A percentile compares a stretch with the other conserved stretches of the same genome.
Evolutionary conservation across 495 filamentous ascomycete species (phyloP).

Genomic region (Hypoxylon lenormandii): DNA sequence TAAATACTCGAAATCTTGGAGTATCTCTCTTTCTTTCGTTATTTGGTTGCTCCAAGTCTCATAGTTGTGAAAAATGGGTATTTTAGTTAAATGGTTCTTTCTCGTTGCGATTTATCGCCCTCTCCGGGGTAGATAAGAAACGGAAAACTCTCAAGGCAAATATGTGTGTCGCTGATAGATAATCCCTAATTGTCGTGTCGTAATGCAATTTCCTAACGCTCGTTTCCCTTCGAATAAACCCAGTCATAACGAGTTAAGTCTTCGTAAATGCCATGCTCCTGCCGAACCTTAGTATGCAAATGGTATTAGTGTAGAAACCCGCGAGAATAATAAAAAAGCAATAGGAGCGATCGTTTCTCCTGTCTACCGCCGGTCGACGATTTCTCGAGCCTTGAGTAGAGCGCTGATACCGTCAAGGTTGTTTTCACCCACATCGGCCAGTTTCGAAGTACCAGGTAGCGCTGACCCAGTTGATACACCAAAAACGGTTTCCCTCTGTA

Average conservation of each 20-base stretch:
- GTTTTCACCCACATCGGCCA: slow-evolving; percentile 11
- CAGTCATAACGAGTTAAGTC: slow-evolving; percentile 30
- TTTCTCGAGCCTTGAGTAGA: slow-evolving; percentile 66
- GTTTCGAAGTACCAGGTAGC: slow-evolving; percentile 18
- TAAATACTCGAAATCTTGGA: slow-evolving; percentile 2
- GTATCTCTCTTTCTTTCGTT: slow-evolving; percentile 6
- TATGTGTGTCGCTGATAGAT: slow-evolving; percentile 5
- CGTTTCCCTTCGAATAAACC: slow-evolving; percentile 29
- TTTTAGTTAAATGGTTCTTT: slow-evolving; percentile 27
- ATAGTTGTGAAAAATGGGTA: slow-evolving; percentile 21
- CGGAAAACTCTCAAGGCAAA: background rate
- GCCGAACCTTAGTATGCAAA: slow-evolving; percentile 36
- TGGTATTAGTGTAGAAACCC: slow-evolving; percentile 28
- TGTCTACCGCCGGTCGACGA: slow-evolving; percentile 60
- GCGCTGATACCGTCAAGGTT: slow-evolving; percentile 66
- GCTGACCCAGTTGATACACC: slow-evolving; percentile 22
- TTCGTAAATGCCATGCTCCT: slow-evolving; percentile 45
- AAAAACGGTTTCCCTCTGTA: slow-evolving; percentile 29
- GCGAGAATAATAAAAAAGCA: background rate
- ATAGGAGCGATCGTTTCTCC: background rate
- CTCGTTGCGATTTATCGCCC: slow-evolving; percentile 7
- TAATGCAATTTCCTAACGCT: slow-evolving; percentile 44
- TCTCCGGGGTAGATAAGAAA: slow-evolving; percentile 10
- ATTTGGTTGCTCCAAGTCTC: slow-evolving; percentile 18
- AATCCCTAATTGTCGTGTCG: slow-evolving; percentile 25